Evolutionary conservation across 2,329 filamentous ascomycete species (phyloP).

Genomic region (Lecanicillium sp.): DNA sequence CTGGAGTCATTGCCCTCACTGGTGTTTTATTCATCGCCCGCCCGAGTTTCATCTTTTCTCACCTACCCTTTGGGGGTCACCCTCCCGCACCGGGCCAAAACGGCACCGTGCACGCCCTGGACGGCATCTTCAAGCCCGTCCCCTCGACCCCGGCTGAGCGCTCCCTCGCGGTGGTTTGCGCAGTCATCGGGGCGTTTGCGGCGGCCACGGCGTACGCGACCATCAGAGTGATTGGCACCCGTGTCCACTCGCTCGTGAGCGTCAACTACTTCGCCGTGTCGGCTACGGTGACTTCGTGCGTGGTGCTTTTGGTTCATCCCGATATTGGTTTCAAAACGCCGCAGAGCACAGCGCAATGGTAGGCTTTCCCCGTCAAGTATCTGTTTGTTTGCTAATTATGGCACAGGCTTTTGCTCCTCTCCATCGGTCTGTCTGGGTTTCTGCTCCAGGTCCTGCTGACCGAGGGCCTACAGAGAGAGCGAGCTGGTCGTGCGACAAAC

Average conservation of each 20-base stretch:
- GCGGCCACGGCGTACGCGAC: conserved; percentile 64
- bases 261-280: conserved; percentile 71
- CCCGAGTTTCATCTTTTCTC: conserved; percentile 52
- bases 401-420: conserved; percentile 48
- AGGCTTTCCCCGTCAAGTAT: not conserved
- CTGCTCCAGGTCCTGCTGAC: conserved; percentile 74
- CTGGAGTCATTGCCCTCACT: conserved; percentile 60
- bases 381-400: not conserved
- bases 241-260: conserved; percentile 67
- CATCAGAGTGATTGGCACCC: conserved; percentile 68
- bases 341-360: conserved; percentile 22
- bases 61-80: conserved; percentile 8
- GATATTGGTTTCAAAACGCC: conserved; percentile 34
- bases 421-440: conserved; percentile 65
- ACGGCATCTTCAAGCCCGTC: conserved; percentile 24
- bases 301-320: conserved; percentile 48
- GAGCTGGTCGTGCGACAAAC: conserved; percentile 32
- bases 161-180: conserved; percentile 57
- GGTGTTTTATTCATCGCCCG: conserved; percentile 73
- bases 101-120: conserved; percentile 15
- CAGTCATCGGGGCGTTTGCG: conserved; percentile 64
- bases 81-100: conserved; percentile 1
- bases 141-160: conserved; percentile 52
- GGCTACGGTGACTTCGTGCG: conserved; percentile 58
- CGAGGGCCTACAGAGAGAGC: conserved; percentile 64